Conservation (phyloP, 176 grass and related monocot genomes). For the Elymus sibiricus region DNA sequence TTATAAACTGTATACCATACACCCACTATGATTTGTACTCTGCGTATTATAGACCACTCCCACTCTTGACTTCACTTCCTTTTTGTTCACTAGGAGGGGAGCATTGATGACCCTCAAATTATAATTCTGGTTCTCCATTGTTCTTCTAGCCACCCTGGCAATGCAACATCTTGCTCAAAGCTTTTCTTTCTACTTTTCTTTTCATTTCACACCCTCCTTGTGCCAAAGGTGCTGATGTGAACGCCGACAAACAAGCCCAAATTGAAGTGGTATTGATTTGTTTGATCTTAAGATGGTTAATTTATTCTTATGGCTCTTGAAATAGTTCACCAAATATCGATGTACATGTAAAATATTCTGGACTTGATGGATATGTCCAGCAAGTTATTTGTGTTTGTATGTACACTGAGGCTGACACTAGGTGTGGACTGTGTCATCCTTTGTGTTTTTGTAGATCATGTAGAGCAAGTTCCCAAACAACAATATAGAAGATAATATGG, state of each 20-base stretch:
- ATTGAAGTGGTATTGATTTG: background rate
- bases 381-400: no score
- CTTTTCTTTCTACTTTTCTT: slow-evolving; percentile 24
- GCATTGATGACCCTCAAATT: slow-evolving; percentile 19
- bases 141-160: slow-evolving; percentile 9
- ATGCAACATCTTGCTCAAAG: slow-evolving; percentile 39
- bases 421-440: no score
- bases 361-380: background rate
- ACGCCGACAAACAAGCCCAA: slow-evolving; percentile 43
- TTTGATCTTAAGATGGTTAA: background rate
- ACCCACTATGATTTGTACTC: background rate
- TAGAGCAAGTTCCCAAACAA: background rate
- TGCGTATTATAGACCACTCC: background rate
- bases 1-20: background rate
- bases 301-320: no score
- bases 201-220: slow-evolving; percentile 39
- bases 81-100: slow-evolving; percentile 32
- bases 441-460: no score
- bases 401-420: background rate
- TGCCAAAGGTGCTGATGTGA: slow-evolving; percentile 48
- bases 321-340: background rate
- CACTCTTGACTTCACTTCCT: slow-evolving; percentile 10
- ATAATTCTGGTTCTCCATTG: slow-evolving; percentile 18
- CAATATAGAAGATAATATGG: background rate
- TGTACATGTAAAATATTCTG: background rate